Evolutionary conservation across 2,329 filamentous ascomycete species (phyloP).

Genomic region (Alternaria brassicicola): DNA sequence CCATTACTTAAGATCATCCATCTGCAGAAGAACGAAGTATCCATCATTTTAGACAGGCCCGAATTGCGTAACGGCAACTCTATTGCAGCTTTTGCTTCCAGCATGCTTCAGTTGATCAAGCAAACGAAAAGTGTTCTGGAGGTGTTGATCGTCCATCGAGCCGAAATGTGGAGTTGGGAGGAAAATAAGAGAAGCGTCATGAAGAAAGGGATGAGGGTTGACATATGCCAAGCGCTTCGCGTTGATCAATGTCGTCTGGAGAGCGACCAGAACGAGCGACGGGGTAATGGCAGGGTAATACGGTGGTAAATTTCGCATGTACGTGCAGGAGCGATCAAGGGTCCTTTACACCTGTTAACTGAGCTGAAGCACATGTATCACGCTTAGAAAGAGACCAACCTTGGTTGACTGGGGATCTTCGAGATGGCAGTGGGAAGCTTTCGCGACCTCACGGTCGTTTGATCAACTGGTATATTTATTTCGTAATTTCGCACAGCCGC

Average conservation of each 20-base stretch:
- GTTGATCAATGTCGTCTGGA: neutral
- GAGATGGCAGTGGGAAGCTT: neutral
- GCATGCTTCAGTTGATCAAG: neutral
- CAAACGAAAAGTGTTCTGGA: neutral
- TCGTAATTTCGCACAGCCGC: neutral
- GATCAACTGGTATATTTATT: slow-evolving; percentile 4
- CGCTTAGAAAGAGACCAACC: neutral
- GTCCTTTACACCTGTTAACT: neutral
- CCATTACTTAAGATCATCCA: neutral
- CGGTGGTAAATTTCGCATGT: neutral
- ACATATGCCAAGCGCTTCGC: neutral
- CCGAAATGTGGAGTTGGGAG: neutral
- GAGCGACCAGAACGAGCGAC: neutral
- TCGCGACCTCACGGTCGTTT: no score
- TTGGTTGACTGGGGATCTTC: neutral
- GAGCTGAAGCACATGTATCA: neutral
- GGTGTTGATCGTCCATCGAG: neutral
- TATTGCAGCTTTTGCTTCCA: neutral
- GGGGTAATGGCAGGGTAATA: neutral
- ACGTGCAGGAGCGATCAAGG: neutral
- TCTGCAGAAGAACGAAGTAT: neutral
- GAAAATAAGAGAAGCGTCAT: neutral
- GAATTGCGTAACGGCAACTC: neutral
- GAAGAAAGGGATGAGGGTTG: neutral
- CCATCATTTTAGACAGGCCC: neutral